Evolutionary conservation across 495 filamentous ascomycete species (phyloP), one percentile per base, ranked within the genome.

Genomic region (Parmelia sp.): DNA sequence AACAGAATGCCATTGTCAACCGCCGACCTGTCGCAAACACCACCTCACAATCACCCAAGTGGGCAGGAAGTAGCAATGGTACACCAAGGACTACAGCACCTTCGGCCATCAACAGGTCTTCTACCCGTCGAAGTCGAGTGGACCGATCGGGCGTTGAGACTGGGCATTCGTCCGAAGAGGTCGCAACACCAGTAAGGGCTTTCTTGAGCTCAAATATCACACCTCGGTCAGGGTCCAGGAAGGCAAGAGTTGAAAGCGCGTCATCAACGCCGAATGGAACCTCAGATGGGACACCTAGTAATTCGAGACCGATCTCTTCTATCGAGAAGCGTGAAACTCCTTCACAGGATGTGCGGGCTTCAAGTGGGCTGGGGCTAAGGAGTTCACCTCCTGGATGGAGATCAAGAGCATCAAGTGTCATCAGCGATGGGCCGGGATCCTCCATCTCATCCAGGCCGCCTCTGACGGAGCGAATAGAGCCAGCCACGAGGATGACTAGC

Each of bases 191-290:
- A 17, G 78, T 82, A 17, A 74, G 77, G 35, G 67, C 82, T 29
- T 85, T 83, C 62, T 75, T 90, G 37, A 85, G 72, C 74, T 79
- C 76, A 69, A 90, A 90, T 65, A 78, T 90, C 66, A 91, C 89
- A 29, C 87, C 88, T 61, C 82, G 90, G 65, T 90, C 89, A 31
- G 85, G 83, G 14, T 77, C 86, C 4, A 81, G 89, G 58, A 86
- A 79, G 70, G 82, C 75, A 58, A 83, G 88, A 65, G 86, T 86
- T 45, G 86, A 90, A 72, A 88, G 80, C 58, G 68, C 80, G 17
- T 80, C 80, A 63, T 78, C 80, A 57, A 90, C 88, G 2, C 86
- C 88, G 6, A 83, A 75, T 45, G 80, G 77, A 44, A 84, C 82
- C 1, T 80, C 83, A 4, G 80, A 74, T 27, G 70, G 68, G 12